Evolutionary conservation across 2,329 filamentous ascomycete genomes (phyloP).

Genomic region (Botrytis tulipae): DNA sequence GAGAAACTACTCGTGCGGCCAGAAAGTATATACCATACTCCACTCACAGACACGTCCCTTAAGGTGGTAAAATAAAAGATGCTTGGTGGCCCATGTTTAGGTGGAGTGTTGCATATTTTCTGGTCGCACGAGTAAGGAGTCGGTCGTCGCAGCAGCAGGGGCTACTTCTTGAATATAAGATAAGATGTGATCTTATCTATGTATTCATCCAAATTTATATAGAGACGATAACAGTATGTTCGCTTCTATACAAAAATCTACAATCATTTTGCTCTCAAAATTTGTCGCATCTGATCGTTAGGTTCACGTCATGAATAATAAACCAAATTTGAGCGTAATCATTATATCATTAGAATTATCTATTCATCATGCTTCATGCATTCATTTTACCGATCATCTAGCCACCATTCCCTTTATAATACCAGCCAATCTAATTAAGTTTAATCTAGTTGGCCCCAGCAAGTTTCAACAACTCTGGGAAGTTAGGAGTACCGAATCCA

Average conservation of each 20-base stretch:
- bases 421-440: not conserved
- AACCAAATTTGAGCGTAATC: not conserved
- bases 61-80: too few species aligned
- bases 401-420: too few species aligned
- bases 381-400: not conserved
- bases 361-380: not conserved
- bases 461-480: slow-evolving; percentile 9
- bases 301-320: not conserved
- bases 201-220: not conserved
- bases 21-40: too few species aligned
- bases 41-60: too few species aligned
- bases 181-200: not conserved
- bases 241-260: not conserved
- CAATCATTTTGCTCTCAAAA: not conserved
- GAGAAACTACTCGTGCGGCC: too few species aligned
- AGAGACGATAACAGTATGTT: not conserved
- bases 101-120: too few species aligned
- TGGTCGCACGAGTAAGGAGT: not conserved
- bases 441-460: not conserved
- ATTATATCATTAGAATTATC: slow-evolving; percentile 10
- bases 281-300: not conserved
- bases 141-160: not conserved
- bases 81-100: too few species aligned
- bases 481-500: slow-evolving; percentile 39
- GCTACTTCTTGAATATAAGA: not conserved